Base-by-base conservation (phyloP, 2,329 filamentous ascomycete genomes). In the Aspergillus sojae region DNA sequence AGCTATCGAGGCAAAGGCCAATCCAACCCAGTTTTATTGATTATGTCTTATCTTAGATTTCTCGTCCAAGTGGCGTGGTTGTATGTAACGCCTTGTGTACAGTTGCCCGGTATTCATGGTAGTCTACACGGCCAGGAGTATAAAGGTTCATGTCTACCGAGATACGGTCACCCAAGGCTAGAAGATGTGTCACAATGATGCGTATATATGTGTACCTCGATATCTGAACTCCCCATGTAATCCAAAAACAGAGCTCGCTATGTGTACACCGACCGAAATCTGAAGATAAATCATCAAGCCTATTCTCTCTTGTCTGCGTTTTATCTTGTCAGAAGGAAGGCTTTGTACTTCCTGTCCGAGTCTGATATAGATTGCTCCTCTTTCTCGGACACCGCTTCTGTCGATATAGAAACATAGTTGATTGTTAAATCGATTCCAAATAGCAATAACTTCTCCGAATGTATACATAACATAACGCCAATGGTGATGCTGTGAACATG, bases 1-100 rank as follows among this genome's bases (percentile, higher is more conserved):
- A 54, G 52, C 58, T 66, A 57, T 61, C 58, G 55, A 64, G 50
- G 48, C 62, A 61, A n/a, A 66, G 26, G 56, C 60, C 61, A 64
- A 62, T 56, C 60, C 60, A 62, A 28, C 28, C 26, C 57, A 46
- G 39, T 50, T 50, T 46, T 46, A 52, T 46, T 26, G 57, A 32
- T 63, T 23, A 63, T 65, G 4, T 21, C 4, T 32, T 52, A 32
- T 19, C 32, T 36, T 12, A 36, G 12, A 28, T 28, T 28, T 28
- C 26, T 28, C 26, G 5, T 36, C 34, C 7, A 41, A n/a, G 12
- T 28, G 21, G 6, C 23, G 14, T 48, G 19, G 16, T 28, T 5
- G 14, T 28, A 5, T 6, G 48, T 52, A 32, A 30, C 6, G 3
- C 12, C 12, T 45, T 23, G 19, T 52, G 21, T 21, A 7, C 45